Percentiles rank a stretch among this genome's conserved stretches.
phyloP scores from a whole-genome alignment of 805 yeast species.

The Sungouiozyma intestinalis region DNA sequence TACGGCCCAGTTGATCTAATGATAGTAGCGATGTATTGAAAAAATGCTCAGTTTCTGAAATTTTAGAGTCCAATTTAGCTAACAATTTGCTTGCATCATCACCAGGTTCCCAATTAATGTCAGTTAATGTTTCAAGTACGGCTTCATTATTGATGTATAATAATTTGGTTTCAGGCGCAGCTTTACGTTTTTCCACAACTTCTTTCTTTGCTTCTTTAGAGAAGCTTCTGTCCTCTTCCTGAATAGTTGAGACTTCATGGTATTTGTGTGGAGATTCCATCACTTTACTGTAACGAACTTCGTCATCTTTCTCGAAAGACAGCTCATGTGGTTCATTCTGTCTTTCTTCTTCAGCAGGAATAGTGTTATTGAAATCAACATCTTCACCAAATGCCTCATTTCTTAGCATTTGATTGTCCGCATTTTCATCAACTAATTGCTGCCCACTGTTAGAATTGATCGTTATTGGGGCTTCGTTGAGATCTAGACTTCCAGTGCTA shows the following conservation, averaged over 20 bases:
- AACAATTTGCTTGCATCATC: slow-evolving; percentile 55
- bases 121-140: slow-evolving; percentile 52
- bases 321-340: too few species aligned
- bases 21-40: slow-evolving; percentile 48
- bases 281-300: slow-evolving; percentile 17
- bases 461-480: slow-evolving; percentile 5
- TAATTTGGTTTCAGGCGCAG: slow-evolving; percentile 1
- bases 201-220: slow-evolving; percentile 2
- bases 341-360: slow-evolving; percentile 7
- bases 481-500: slow-evolving; percentile 11
- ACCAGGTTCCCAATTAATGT: slow-evolving; percentile 61
- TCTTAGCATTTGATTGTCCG: background rate
- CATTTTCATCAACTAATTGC: background rate
- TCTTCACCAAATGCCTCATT: slow-evolving; percentile 2
- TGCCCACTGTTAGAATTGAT: background rate
- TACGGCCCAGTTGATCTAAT: slow-evolving; percentile 35
- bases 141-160: slow-evolving; percentile 32
- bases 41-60: slow-evolving; percentile 51
- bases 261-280: slow-evolving; percentile 14
- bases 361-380: slow-evolving; percentile 8
- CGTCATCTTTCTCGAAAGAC: slow-evolving; percentile 29
- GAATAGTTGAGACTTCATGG: slow-evolving; percentile 26
- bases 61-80: slow-evolving; percentile 45
- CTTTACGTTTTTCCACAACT: background rate
- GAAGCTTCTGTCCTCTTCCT: slow-evolving; percentile 17